Evolutionary conservation across 75 land plant genomes (phyloP).

Genomic region (Pinus albicaulis): DNA sequence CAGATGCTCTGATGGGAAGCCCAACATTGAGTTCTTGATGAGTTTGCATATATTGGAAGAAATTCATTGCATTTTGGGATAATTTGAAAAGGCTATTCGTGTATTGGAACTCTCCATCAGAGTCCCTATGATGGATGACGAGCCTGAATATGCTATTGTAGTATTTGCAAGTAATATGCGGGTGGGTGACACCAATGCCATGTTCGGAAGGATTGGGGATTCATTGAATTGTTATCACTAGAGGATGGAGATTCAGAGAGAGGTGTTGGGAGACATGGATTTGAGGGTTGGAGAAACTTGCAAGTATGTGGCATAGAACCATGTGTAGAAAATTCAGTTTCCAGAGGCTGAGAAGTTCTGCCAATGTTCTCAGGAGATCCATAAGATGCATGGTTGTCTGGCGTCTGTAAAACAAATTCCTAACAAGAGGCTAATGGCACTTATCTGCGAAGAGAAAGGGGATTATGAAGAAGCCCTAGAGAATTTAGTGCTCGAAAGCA

Average conservation of each 20-base stretch:
- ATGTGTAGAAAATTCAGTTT: constrained; percentile 85
- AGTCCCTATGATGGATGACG: constrained; percentile 35
- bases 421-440: constrained; percentile 80
- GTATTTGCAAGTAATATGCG: constrained; percentile 83
- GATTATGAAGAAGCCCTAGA: too few relatives aligned
- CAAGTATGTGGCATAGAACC: constrained; percentile 80
- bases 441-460: too few relatives aligned
- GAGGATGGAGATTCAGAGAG: constrained; percentile 65
- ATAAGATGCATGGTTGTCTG: constrained; percentile 49
- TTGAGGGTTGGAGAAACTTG: constrained; percentile 83
- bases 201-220: constrained; percentile 60
- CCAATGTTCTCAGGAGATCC: constrained; percentile 57
- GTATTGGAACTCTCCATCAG: constrained; percentile 67
- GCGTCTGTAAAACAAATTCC: constrained; percentile 82
- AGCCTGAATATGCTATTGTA: constrained; percentile 72
- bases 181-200: constrained; percentile 72
- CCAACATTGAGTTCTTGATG: constrained; percentile 73
- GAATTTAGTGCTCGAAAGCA: too few relatives aligned
- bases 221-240: constrained; percentile 54
- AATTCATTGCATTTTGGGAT: constrained; percentile 58
- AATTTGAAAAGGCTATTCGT: constrained; percentile 69
- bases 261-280: constrained; percentile 66
- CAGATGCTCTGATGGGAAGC: constrained; percentile 44
- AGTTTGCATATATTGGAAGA: constrained; percentile 86
- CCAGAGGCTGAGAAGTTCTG: constrained; percentile 74